Conservation (phyloP, 2,329 filamentous ascomycete species). For the Davidsoniella neocaledoniae region DNA sequence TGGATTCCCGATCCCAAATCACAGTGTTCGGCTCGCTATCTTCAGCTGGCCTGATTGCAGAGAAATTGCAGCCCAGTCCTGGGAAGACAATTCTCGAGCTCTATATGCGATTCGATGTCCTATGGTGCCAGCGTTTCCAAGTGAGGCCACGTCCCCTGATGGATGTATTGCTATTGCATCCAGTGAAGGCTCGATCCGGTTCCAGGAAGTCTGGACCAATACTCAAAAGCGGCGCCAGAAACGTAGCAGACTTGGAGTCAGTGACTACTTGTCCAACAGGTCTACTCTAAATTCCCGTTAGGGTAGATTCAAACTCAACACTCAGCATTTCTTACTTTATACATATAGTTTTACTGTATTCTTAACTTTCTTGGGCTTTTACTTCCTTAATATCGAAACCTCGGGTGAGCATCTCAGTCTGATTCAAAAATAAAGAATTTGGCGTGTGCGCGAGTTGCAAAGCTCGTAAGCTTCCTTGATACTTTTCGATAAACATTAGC, state of each 20-base stretch:
- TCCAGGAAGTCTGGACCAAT: slow-evolving; percentile 73
- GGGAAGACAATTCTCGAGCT: slow-evolving; percentile 62
- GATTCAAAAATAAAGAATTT: no score
- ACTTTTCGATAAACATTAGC: no score
- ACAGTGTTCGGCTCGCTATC: slow-evolving; percentile 74
- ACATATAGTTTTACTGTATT: no score
- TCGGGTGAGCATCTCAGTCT: no score
- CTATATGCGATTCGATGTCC: slow-evolving; percentile 82
- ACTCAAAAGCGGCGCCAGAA: slow-evolving; percentile 33
- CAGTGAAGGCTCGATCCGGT: slow-evolving; percentile 84
- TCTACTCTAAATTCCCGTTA: no score
- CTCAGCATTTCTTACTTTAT: no score
- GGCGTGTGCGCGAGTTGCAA: no score
- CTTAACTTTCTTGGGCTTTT: no score
- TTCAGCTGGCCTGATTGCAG: slow-evolving; percentile 89
- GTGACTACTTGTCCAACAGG: neutral
- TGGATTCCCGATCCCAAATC: slow-evolving; percentile 80
- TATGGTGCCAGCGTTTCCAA: slow-evolving; percentile 22
- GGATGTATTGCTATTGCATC: slow-evolving; percentile 74
- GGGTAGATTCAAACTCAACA: no score
- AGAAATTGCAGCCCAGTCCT: slow-evolving; percentile 72
- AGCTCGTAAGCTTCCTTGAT: no score
- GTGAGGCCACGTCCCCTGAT: slow-evolving; percentile 18
- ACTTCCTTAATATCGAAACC: no score
- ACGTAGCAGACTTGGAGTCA: slow-evolving; percentile 23